Evolutionary conservation across 1,284 basidiomycete genomes (phyloP), one percentile per base, ranked within the genome.

Genomic region (Ceratobasidium sp.): DNA sequence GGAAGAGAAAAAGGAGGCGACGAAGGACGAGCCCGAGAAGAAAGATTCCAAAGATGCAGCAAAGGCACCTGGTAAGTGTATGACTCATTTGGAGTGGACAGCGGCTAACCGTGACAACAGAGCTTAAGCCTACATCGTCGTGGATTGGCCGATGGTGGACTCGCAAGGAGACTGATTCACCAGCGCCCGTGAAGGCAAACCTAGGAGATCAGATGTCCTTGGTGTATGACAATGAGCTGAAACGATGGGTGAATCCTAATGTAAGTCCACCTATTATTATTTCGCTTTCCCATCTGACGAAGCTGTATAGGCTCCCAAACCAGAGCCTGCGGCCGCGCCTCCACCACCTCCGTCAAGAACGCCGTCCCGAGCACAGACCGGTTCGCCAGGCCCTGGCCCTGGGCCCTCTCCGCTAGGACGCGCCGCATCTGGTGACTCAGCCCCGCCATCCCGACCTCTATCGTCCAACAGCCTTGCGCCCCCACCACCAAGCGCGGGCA

Each of bases 231-330:
- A 91, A 93, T 78, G 95, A 98, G 26, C 87, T 92, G 75, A 98
- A 98, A 82, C 88, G 92, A 75, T 99, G 98, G 98, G 91, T 99
- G 23, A 96, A 98, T 82, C 96, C 93, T 82, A 96, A 93, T 82
- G 94, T 94, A 77, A 80, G 86, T 79, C 13, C 11, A 38, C 11
- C 23, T 21, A 74, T 5, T 69, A 38, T 38, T 30, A 28, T 58
- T 66, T 46, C 50, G 52, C 52, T 0, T 66, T 8, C 21, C 18
- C 21, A 13, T 8, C 43, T 70, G 28, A 70, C 16, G 2, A 21
- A 30, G 8, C 16, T 21, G 2, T 21, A 23, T 30, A 70, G 66
- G 66, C 66, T 30, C 66, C 66, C 32, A 57, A 58, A 58, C 66
- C 66, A 16, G 66, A 70, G 0, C 81, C 85, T 43, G 80, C 89